Base-by-base conservation (phyloP, 345 rosid genomes). In the Citrus unshiu region DNA sequence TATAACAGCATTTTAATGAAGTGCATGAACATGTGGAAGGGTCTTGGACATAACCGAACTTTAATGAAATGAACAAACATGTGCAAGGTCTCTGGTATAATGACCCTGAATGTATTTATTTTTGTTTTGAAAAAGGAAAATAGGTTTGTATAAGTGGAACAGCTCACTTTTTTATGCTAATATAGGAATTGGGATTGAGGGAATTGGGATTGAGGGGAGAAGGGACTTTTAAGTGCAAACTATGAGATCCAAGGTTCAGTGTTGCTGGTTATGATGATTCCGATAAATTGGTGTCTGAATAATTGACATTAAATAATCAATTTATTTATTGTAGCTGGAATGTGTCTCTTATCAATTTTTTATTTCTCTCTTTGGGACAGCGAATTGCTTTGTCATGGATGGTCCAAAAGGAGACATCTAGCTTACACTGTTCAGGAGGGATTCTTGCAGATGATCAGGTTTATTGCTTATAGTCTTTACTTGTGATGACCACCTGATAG, bases 401-500 rank as follows among this genome's bases (percentile, higher is more conserved):
- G 99, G 81, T 85, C 78, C 91, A 92, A 70, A 92, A 93, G 87
- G 99, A 95, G 85, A 95, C 85, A 10, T 88, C 85, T 43, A 77
- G 90, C 76, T 7, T 77, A 32, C 82, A 91, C 67, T 95, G 99
- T 87, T 88, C 89, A 0, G 99, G 99, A 80, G 99, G 99, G 85
- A 95, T 95, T 81, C 97, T 95, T 74, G 99, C 99, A 46, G 99
- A 95, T 85, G 99, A 95, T 85, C 99, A 95, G 98, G 99, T 93
- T 51, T 51, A 63, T 68, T 70, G 67, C 62, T 43, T 81, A 51
- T 61, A 5, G 0, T 72, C 21, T 72, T 68, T 70, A 9, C 43
- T 78, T 81, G 68, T 78, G 66, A 61, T 71, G 22, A 25, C 74
- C 39, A 6, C n/a, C 40, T 64, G 54, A 76, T 70, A 68, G 24